A percentile compares a stretch with the other conserved stretches of the same genome.
phyloP scores from a whole-genome alignment of 2,329 filamentous ascomycete species.

The Nemania abortiva region DNA sequence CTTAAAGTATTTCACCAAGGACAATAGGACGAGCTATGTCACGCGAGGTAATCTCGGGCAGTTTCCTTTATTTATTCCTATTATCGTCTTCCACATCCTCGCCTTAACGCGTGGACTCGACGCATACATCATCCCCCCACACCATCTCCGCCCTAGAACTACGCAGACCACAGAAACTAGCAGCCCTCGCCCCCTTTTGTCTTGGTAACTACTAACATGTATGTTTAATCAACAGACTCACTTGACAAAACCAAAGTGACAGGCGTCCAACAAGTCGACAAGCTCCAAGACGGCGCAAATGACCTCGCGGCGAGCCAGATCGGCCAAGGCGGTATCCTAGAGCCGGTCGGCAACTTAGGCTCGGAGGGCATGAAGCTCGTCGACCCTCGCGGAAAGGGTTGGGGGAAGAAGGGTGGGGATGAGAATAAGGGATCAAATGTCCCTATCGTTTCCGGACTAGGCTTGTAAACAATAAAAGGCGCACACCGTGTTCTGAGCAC shows the following conservation, averaged over 20 bases:
- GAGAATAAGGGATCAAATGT: slow-evolving; percentile 3
- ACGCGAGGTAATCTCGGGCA: slow-evolving; percentile 68
- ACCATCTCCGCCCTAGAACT: background rate
- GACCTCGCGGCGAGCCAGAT: slow-evolving; percentile 72
- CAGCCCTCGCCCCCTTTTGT: background rate
- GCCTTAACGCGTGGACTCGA: no score
- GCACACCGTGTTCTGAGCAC: no score
- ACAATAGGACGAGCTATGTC: slow-evolving; percentile 80
- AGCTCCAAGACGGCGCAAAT: slow-evolving; percentile 75
- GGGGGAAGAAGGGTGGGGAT: slow-evolving; percentile 15
- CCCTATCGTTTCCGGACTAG: slow-evolving; percentile 18
- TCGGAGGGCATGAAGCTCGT: slow-evolving; percentile 75
- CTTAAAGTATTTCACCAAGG: slow-evolving; percentile 78
- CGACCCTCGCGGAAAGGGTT: slow-evolving; percentile 70
- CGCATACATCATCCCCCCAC: background rate
- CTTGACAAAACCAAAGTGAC: slow-evolving; percentile 79
- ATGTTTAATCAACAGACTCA: slow-evolving; percentile 61
- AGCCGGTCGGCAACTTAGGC: slow-evolving; percentile 71
- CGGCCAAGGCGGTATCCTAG: slow-evolving; percentile 74
- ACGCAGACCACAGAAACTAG: background rate
- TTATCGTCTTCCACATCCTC: background rate
- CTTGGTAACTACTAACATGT: background rate
- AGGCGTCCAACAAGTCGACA: slow-evolving; percentile 74
- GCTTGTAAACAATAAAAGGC: slow-evolving; percentile 8
- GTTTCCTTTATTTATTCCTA: background rate